Evolutionary conservation across 2,329 filamentous ascomycete genomes (phyloP), one percentile per base, ranked within the genome.

Genomic region (Paecilomyces dactylethromorphus): DNA sequence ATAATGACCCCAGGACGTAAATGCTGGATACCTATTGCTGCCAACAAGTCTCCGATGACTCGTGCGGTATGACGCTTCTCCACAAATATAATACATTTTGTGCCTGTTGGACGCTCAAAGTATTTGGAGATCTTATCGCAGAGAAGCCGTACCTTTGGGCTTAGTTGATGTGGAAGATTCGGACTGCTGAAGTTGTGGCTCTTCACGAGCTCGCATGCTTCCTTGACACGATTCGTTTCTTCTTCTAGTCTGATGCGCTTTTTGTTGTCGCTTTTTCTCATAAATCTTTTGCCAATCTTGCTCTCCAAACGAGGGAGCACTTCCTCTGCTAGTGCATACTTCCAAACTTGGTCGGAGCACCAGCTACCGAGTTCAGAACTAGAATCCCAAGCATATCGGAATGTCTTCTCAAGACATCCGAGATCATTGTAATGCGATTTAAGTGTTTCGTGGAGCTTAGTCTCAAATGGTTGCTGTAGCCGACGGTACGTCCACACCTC

Each of bases 71-170:
- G 85, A 49, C 92, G 82, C 69, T 88, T 83, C 61, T 91, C 82
- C 0, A 96, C 91, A 71, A 99, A 97, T 0, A 97, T 84, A 58
- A 99, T 96, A 68, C 91, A 96, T 60, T 87, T 86, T 29, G 82
- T 79, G 6, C 85, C 79, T 1, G 79, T 80, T 2, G 78, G 74
- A 1, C 79, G 73, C 32, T 82, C 75, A 66, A 92, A 97, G 55
- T 87, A 82, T 7, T 84, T 72, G 2, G 73, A 69, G 0, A 97
- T 78, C 58, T 86, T 84, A 1, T 78, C 69, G 22, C 85, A 71
- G 0, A 97, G 81, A 4, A 81, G 66, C 3, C 82, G 72, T 0
- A 93, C 87, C 71, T 97, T 99, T 15, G 85, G 79, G 26, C 92
- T 96, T 12, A 96, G 67, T 60, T 72, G 69, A 22, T 75, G 71